Evolutionary conservation across 2,329 filamentous ascomycete genomes (phyloP), one percentile per base, ranked within the genome.

Genomic region (Hyphodiscus sp.): DNA sequence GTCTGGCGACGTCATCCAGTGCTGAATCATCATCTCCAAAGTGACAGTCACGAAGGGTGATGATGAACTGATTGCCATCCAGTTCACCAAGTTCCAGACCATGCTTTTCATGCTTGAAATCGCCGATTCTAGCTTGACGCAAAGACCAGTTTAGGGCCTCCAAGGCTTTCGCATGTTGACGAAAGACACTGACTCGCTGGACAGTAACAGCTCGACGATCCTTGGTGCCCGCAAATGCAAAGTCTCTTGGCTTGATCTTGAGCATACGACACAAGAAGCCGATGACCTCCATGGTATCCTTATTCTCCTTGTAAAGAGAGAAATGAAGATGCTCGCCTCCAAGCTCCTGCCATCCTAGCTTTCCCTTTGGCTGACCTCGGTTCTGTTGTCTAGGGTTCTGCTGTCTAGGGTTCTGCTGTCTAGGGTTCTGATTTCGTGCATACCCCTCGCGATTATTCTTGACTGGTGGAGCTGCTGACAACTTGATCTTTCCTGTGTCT

Each of bases 11-110:
- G 10, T 83, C 75, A 41, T 78, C 69, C 49, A 72, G 63, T n/a
- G 64, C 62, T 16, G 68, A 66, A 41, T 74, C 74, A 15, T 70
- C 71, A 18, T 57, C 33, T 6, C 33, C 58, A 57, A 94, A 83
- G 48, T 81, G 75, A 65, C 89, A 95, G 64, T 96, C 89, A 61
- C 95, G 89, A 50, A 97, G 79, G 0, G 90, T 92, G 63, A 99
- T 92, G 57, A 87, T 80, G 67, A 99, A 99, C 69, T 96, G 88
- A 63, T 99, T 99, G 15, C 95, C 94, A 4, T 76, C 74, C 41
- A 96, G 79, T 59, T 95, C 87, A 11, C 94, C 94, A 0, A 99
- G 80, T 61, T 88, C 83, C 16, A 99, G 78, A 0, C 85, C 81
- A 23, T 84, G 74, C 29, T 81, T 77, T 57, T 82, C 78, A 71